A percentile compares a stretch with the other conserved stretches of the same genome.
Evolutionary conservation across 768 basidiomycete species (phyloP).

Genomic region (Phylloporus arenicola): DNA sequence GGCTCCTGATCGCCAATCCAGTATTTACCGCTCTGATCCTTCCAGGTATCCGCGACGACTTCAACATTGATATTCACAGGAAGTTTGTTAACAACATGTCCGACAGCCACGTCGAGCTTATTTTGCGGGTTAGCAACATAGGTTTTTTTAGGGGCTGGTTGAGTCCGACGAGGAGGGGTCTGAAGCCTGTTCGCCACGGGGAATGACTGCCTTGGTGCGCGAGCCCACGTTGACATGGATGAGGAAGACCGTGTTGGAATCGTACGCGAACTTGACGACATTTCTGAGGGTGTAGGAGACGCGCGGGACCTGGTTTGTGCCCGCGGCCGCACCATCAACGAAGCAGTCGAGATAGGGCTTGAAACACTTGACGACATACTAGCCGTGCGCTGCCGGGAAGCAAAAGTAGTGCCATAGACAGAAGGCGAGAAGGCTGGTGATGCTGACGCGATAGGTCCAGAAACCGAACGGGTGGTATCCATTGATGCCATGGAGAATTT

Average conservation of each 20-base stretch:
- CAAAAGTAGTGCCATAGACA: slow-evolving; percentile 61
- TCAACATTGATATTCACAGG: slow-evolving; percentile 80
- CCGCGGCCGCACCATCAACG: slow-evolving; percentile 34
- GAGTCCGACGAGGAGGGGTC: slow-evolving; percentile 43
- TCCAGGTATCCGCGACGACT: slow-evolving; percentile 80
- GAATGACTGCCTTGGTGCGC: slow-evolving; percentile 61
- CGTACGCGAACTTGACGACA: slow-evolving; percentile 47
- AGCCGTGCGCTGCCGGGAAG: slow-evolving; percentile 77
- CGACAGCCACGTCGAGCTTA: slow-evolving; percentile 89
- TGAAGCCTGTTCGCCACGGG: slow-evolving; percentile 38
- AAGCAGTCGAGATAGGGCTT: slow-evolving; percentile 28
- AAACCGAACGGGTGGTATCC: slow-evolving; percentile 58
- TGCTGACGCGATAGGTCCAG: slow-evolving; percentile 53
- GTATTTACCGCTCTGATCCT: slow-evolving; percentile 90
- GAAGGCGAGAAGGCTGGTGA: slow-evolving; percentile 28
- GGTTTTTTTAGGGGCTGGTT: slow-evolving; percentile 46
- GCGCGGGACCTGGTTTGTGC: slow-evolving; percentile 41
- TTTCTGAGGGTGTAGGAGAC: slow-evolving; percentile 64
- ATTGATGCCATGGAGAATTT: slow-evolving; percentile 43
- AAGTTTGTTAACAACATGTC: slow-evolving; percentile 85
- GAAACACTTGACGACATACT: slow-evolving; percentile 50
- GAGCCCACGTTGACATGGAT: slow-evolving; percentile 60
- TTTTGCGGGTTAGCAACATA: slow-evolving; percentile 88
- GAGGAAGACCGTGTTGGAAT: slow-evolving; percentile 37
- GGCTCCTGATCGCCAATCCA: slow-evolving; percentile 94